phyloP scores from a whole-genome alignment of 768 basidiomycete genomes.

The Rhodotorula sphaerocarpa region DNA sequence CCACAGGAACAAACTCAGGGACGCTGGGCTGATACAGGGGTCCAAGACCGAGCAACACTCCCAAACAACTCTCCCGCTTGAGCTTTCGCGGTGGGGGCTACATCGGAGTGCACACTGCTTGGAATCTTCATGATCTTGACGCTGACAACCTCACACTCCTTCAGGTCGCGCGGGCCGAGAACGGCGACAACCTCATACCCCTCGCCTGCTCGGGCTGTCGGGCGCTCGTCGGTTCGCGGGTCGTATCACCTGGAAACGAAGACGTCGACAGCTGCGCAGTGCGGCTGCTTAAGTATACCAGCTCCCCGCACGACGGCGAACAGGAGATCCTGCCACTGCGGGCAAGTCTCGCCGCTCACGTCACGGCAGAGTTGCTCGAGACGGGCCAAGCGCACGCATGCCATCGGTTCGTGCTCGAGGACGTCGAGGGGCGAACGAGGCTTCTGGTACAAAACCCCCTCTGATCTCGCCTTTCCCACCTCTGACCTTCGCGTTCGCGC shows the following conservation, averaged over 20 bases:
- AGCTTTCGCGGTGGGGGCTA: slow-evolving; percentile 78
- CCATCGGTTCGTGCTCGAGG: slow-evolving; percentile 78
- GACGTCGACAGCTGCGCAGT: slow-evolving; percentile 58
- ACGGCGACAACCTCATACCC: slow-evolving; percentile 27
- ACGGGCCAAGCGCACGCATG: slow-evolving; percentile 85
- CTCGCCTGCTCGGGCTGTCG: slow-evolving; percentile 18
- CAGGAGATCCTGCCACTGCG: slow-evolving; percentile 17
- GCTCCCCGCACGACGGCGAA: slow-evolving; percentile 9
- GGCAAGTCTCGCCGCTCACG: slow-evolving; percentile 48
- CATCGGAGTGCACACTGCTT: slow-evolving; percentile 79
- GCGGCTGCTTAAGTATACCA: slow-evolving; percentile 33
- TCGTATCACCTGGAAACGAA: slow-evolving; percentile 71
- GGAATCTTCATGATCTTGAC: no score
- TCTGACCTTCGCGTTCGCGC: background rate
- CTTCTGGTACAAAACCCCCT: slow-evolving; percentile 57
- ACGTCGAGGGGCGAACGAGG: slow-evolving; percentile 72
- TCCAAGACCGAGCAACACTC: slow-evolving; percentile 61
- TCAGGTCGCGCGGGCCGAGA: slow-evolving; percentile 10
- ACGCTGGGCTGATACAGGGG: slow-evolving; percentile 83
- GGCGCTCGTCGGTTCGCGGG: slow-evolving; percentile 54
- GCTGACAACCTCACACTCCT: no score
- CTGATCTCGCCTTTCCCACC: background rate
- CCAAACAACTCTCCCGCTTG: slow-evolving; percentile 79
- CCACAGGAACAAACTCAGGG: slow-evolving; percentile 8
- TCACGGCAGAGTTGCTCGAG: slow-evolving; percentile 84